Evolutionary conservation across 2,329 filamentous ascomycete species (phyloP), one percentile per base, ranked within the genome.

Genomic region (Geosmithia putterillii): DNA sequence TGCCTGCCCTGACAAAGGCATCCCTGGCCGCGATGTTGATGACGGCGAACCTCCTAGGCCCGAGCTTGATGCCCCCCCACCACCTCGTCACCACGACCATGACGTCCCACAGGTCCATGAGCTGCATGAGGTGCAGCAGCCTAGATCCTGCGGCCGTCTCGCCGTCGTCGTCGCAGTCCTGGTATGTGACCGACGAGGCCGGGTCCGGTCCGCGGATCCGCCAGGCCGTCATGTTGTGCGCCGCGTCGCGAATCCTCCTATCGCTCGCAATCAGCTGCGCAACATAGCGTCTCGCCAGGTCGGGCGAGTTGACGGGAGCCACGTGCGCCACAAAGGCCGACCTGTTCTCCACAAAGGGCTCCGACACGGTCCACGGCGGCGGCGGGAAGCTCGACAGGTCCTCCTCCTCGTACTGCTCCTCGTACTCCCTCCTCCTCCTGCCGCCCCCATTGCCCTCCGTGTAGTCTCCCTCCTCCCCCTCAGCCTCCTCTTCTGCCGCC

Each of bases 171-270:
- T 98, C 86, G 57, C 83, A 95, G 62, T 98, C 92, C 60, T 96
- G 89, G 51, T 81, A 87, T 20, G 34, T 41, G n/a, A 38, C 35
- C 28, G 18, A 12, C 37, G 23, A 34, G 28, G 20, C 45, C 43
- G 70, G 49, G 67, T 66, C 65, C 0, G 62, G 56, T 0, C 75
- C 76, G 23, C 74, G 76, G 44, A 96, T 89, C 10, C 92, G 77
- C 86, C 88, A 96, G 1, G 90, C 90, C 18, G 83, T 89, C 57
- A 98, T 95, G 60, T 96, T 96, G 61, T 98, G 92, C 47, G 90
- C 88, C 4, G 92, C 92, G 40, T 74, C 69, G n/a, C 87, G 81
- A 32, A 87, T 81, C 52, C 85, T 87, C 63, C 84, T 88, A 62
- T 96, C 88, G 8, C 79, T 84, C 5, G 81, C 74, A 7, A 95